Evolutionary conservation across 345 rosid species (phyloP).

Genomic region (Murraya koenigii): DNA sequence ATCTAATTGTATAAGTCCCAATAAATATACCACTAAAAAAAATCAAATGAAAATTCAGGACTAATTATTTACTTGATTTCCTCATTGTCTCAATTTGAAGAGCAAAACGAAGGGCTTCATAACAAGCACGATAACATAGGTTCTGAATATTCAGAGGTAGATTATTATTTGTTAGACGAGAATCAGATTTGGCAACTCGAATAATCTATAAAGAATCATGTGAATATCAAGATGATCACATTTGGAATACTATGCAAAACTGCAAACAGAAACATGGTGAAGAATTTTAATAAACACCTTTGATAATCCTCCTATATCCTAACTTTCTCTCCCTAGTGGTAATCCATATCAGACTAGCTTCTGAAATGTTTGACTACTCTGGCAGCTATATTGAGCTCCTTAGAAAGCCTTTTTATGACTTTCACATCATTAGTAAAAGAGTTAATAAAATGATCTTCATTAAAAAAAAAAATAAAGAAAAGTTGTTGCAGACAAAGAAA

Average conservation of each 20-base stretch:
- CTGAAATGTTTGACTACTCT: conserved; percentile 67
- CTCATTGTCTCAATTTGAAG: conserved; percentile 73
- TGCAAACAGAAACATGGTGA: conserved; percentile 7
- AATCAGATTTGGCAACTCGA: conserved; percentile 88
- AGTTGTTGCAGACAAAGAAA: conserved; percentile 57
- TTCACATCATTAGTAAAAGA: conserved; percentile 65
- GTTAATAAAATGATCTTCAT: conserved; percentile 74
- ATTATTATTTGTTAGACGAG: conserved; percentile 86
- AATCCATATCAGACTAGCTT: conserved; percentile 89
- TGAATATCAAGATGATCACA: conserved; percentile 5
- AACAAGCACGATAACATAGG: conserved; percentile 89
- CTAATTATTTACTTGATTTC: conserved; percentile 50
- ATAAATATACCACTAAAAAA: conserved; percentile 5
- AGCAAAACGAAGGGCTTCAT: conserved; percentile 78
- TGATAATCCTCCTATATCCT: conserved; percentile 70
- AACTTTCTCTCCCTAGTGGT: conserved; percentile 71
- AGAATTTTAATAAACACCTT: conserved; percentile 30
- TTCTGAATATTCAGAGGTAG: conserved; percentile 80
- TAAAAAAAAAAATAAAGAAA: conserved; percentile 88
- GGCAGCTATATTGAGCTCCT: conserved; percentile 43
- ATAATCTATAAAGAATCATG: conserved; percentile 45
- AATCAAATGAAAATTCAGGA: conserved; percentile 3
- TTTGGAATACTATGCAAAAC: conserved; percentile 5
- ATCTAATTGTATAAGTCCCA: background rate
- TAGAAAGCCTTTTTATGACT: conserved; percentile 70